Evolutionary conservation across 371 early-diverging fungal genomes (phyloP).

Genomic region (Polyrhizophydium stewartii): DNA sequence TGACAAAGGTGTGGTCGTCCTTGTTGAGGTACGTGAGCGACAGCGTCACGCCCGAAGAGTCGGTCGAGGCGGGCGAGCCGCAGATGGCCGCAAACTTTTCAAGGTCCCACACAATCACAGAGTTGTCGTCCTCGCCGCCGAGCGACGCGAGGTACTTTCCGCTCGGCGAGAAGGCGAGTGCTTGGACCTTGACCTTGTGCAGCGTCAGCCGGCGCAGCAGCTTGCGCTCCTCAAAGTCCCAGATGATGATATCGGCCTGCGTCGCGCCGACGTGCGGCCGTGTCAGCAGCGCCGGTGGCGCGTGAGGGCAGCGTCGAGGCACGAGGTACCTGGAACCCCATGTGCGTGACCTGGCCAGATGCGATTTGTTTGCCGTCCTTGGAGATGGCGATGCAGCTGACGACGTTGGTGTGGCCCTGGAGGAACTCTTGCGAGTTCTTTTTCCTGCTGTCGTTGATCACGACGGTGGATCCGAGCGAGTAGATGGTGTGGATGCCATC

Average conservation of each 20-base stretch:
- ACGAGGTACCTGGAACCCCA: slow-evolving; percentile 49
- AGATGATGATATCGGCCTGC: slow-evolving; percentile 55
- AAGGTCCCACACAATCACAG: slow-evolving; percentile 52
- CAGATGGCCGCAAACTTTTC: slow-evolving; percentile 44
- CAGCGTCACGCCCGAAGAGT: slow-evolving; percentile 40
- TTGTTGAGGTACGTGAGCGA: slow-evolving; percentile 40
- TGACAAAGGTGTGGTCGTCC: slow-evolving; percentile 42
- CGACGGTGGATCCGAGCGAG: slow-evolving; percentile 49
- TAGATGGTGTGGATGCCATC: slow-evolving; percentile 45
- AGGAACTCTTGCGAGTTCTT: slow-evolving; percentile 44
- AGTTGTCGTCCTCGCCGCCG: slow-evolving; percentile 52
- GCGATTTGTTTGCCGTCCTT: slow-evolving; percentile 43
- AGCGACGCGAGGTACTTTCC: slow-evolving; percentile 47
- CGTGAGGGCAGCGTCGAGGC: background rate
- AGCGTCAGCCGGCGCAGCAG: slow-evolving; percentile 35
- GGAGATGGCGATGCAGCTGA: slow-evolving; percentile 46
- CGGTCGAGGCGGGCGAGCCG: slow-evolving; percentile 48
- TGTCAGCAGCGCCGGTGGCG: background rate
- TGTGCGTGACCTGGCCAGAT: slow-evolving; percentile 52
- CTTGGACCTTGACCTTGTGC: slow-evolving; percentile 54
- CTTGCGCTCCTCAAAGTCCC: slow-evolving; percentile 42
- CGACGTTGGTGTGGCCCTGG: slow-evolving; percentile 50
- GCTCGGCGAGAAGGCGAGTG: slow-evolving; percentile 44
- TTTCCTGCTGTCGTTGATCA: slow-evolving; percentile 28
- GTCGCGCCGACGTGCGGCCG: background rate